Percentiles rank a stretch among this genome's conserved stretches.
These are phyloP conservation scores for Trametes sanguinea DNA, from an alignment of 768 basidiomycete species.

Conservation along the genomic window DNA sequence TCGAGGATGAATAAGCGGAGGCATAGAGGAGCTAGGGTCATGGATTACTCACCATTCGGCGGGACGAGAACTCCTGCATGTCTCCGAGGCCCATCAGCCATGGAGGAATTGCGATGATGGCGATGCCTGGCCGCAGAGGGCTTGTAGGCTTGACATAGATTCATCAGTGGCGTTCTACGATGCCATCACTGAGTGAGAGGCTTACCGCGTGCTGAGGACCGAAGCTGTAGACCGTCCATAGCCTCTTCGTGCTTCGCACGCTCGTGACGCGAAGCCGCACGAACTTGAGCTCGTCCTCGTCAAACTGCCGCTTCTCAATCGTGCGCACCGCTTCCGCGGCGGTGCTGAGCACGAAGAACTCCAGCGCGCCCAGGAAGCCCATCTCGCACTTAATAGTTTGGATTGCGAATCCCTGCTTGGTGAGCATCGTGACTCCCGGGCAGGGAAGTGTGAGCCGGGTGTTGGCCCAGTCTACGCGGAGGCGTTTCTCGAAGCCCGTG, in stretches of 20 bases:
- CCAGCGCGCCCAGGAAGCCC: conserved; percentile 10
- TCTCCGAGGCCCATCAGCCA: conserved; percentile 15
- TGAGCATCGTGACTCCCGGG: conserved; percentile 2
- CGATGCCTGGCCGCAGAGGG: conserved; percentile 8
- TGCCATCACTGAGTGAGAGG: not conserved
- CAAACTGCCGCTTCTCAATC: conserved; percentile 13
- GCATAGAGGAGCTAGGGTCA: too few relatives aligned
- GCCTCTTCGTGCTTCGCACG: not conserved
- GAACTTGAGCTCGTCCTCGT: conserved; percentile 17
- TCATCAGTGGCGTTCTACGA: too few relatives aligned
- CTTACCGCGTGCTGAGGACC: conserved; percentile 5
- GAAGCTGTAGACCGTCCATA: conserved; percentile 6
- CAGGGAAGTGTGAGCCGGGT: conserved; percentile 9
- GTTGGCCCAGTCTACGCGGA: conserved; percentile 7
- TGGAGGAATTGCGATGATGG: conserved; percentile 9
- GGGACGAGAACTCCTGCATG: conserved; percentile 1
- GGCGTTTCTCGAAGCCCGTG: conserved; percentile 3
- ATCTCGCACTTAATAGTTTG: conserved; percentile 1
- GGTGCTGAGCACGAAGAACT: conserved; percentile 11
- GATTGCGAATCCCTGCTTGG: not conserved
- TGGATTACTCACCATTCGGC: not conserved
- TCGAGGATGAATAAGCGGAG: too few relatives aligned
- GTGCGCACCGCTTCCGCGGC: conserved; percentile 12
- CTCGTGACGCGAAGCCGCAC: not conserved
- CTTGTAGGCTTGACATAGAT: not conserved